Percentiles rank a stretch among this genome's conserved stretches.
phyloP scores from a whole-genome alignment of 495 filamentous ascomycete genomes.

The Penicillium tannophilum region DNA sequence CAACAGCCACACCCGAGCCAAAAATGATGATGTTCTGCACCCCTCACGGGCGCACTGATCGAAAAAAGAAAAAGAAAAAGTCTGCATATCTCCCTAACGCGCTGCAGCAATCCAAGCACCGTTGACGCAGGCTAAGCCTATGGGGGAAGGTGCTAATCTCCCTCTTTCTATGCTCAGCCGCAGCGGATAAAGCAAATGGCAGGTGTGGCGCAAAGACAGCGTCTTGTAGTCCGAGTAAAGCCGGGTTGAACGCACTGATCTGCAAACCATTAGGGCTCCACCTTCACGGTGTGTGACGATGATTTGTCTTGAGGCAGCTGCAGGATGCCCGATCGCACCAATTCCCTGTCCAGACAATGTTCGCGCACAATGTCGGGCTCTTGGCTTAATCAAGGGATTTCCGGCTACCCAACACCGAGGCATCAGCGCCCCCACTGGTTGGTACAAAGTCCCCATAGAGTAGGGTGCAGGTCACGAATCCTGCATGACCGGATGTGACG shows the following conservation, averaged over 20 bases:
- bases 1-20: slow-evolving; percentile 5
- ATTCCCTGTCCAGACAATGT: slow-evolving; percentile 7
- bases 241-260: slow-evolving; percentile 13
- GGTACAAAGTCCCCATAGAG: slow-evolving; percentile 5
- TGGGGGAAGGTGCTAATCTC: background rate
- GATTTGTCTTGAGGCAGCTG: slow-evolving; percentile 12
- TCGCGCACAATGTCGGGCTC: background rate
- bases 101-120: background rate
- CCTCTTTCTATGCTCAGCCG: slow-evolving; percentile 7
- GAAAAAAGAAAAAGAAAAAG: background rate
- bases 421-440: slow-evolving; percentile 4
- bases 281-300: background rate
- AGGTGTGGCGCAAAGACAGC: slow-evolving; percentile 24
- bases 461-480: slow-evolving; percentile 10
- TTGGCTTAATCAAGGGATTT: slow-evolving; percentile 1
- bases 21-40: background rate
- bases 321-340: slow-evolving; percentile 21
- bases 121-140: slow-evolving; percentile 8
- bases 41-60: background rate
- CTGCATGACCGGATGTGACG: slow-evolving; percentile 24
- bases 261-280: slow-evolving; percentile 13
- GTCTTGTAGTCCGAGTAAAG: slow-evolving; percentile 7
- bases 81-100: background rate
- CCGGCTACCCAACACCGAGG: background rate
- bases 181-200: slow-evolving; percentile 9